phyloP scores from a whole-genome alignment of 164 flowering plant species.

The Chloranthus sessilifolius region DNA sequence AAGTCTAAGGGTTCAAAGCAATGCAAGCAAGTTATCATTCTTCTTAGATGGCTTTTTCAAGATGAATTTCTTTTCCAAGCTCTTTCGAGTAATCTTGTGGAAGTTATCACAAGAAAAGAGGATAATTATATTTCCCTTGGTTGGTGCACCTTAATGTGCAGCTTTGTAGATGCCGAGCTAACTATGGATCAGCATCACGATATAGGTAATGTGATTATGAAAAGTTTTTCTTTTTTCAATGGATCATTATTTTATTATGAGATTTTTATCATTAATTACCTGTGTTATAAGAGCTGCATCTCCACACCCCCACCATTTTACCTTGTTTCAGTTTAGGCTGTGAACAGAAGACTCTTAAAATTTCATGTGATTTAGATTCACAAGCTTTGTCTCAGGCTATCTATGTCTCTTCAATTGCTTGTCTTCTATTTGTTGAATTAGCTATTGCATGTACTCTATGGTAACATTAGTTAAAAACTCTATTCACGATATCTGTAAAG shows the following conservation, averaged over 20 bases:
- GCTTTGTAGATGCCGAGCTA: constrained; percentile 44
- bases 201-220: constrained; percentile 33
- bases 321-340: neutral
- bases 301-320: neutral
- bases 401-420: no score
- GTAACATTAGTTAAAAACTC: no score
- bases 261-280: neutral
- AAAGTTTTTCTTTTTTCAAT: neutral
- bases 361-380: neutral
- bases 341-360: neutral
- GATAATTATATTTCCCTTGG: constrained; percentile 66
- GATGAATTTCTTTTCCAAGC: constrained; percentile 52
- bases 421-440: no score
- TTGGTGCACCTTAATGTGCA: constrained; percentile 66
- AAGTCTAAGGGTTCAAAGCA: constrained; percentile 42
- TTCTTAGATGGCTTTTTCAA: constrained; percentile 68
- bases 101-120: constrained; percentile 48
- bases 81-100: constrained; percentile 36
- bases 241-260: neutral
- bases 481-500: no score
- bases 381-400: neutral
- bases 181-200: constrained; percentile 12
- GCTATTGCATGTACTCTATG: no score
- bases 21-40: constrained; percentile 44
- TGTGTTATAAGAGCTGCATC: neutral